phyloP scores from a whole-genome alignment of 2,329 filamentous ascomycete species.

The Ascosphaera apis region DNA sequence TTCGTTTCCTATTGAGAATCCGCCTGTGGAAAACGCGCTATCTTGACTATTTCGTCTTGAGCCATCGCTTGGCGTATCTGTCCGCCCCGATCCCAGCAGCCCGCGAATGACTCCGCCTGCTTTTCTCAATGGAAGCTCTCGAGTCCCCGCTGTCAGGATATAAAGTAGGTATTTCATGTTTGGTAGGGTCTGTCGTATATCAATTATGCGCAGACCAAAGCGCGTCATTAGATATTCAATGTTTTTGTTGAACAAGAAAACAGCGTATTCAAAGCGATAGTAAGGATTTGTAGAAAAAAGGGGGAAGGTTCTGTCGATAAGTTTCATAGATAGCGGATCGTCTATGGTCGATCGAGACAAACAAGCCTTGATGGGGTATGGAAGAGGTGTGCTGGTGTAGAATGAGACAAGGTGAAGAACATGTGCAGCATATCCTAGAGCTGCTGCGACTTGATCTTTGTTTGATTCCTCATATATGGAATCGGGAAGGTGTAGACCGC shows the following conservation, averaged over 20 bases:
- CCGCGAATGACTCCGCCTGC: slow-evolving; percentile 27
- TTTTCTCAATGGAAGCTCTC: slow-evolving; percentile 33
- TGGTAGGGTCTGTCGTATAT: slow-evolving; percentile 75
- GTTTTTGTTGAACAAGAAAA: slow-evolving; percentile 91
- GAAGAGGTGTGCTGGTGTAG: slow-evolving; percentile 56
- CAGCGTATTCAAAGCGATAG: slow-evolving; percentile 87
- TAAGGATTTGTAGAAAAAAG: slow-evolving; percentile 53
- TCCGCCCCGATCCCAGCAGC: slow-evolving; percentile 14
- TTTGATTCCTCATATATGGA: slow-evolving; percentile 46
- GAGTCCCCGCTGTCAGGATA: slow-evolving; percentile 59
- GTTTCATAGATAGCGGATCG: slow-evolving; percentile 40
- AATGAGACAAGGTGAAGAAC: slow-evolving; percentile 54
- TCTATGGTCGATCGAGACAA: slow-evolving; percentile 54
- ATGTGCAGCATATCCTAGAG: slow-evolving; percentile 57
- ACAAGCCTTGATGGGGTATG: slow-evolving; percentile 52
- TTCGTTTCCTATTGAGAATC: not conserved
- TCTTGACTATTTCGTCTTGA: slow-evolving; percentile 20
- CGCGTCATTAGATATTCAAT: slow-evolving; percentile 48
- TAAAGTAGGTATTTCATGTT: slow-evolving; percentile 88
- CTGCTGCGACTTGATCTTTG: slow-evolving; percentile 52
- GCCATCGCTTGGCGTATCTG: slow-evolving; percentile 12
- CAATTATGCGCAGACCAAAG: slow-evolving; percentile 57
- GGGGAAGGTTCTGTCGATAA: slow-evolving; percentile 49
- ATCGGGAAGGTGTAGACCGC: slow-evolving; percentile 56
- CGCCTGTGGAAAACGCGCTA: slow-evolving; percentile 8